A percentile compares a stretch with the other conserved stretches of the same genome.
Evolutionary conservation across 768 basidiomycete species (phyloP).

Genomic region (Candolleomyces efflorescens): DNA sequence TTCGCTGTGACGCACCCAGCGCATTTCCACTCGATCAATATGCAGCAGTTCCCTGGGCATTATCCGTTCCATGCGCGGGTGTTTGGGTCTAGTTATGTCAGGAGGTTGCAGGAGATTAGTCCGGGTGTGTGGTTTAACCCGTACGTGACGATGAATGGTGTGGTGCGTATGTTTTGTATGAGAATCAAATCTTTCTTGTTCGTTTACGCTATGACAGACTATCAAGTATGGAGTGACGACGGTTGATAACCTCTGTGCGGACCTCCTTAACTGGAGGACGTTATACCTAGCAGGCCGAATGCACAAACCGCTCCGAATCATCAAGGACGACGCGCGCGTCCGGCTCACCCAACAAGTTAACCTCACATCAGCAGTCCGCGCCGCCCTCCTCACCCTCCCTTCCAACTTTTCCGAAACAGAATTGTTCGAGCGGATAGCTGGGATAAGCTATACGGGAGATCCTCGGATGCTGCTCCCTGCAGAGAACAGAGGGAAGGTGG

Average conservation of each 20-base stretch:
- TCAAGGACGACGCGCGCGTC: slow-evolving; percentile 89
- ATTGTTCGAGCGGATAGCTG: slow-evolving; percentile 82
- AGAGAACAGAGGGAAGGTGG: slow-evolving; percentile 93
- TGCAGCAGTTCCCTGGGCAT: slow-evolving; percentile 87
- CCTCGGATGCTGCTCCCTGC: slow-evolving; percentile 92
- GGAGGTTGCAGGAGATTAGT: slow-evolving; percentile 63
- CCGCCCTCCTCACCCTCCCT: slow-evolving; percentile 86
- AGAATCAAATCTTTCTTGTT: too few species aligned
- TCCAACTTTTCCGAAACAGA: slow-evolving; percentile 75
- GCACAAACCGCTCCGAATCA: slow-evolving; percentile 95
- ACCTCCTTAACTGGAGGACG: slow-evolving; percentile 89
- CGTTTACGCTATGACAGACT: slow-evolving; percentile 41
- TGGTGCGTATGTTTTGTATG: slow-evolving; percentile 59
- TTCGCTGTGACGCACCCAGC: slow-evolving; percentile 91
- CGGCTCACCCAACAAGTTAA: slow-evolving; percentile 92
- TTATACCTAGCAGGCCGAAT: slow-evolving; percentile 94
- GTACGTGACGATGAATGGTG: slow-evolving; percentile 77
- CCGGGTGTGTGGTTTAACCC: slow-evolving; percentile 98
- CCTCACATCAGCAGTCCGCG: slow-evolving; percentile 82
- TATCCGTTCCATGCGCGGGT: slow-evolving; percentile 87
- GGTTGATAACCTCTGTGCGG: slow-evolving; percentile 82
- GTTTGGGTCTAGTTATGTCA: slow-evolving; percentile 80
- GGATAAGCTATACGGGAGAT: slow-evolving; percentile 85
- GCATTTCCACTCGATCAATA: slow-evolving; percentile 95
- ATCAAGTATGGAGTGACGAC: slow-evolving; percentile 98